Base-by-base conservation (phyloP, 2,329 filamentous ascomycete genomes). In the Trichoderma hamatum region DNA sequence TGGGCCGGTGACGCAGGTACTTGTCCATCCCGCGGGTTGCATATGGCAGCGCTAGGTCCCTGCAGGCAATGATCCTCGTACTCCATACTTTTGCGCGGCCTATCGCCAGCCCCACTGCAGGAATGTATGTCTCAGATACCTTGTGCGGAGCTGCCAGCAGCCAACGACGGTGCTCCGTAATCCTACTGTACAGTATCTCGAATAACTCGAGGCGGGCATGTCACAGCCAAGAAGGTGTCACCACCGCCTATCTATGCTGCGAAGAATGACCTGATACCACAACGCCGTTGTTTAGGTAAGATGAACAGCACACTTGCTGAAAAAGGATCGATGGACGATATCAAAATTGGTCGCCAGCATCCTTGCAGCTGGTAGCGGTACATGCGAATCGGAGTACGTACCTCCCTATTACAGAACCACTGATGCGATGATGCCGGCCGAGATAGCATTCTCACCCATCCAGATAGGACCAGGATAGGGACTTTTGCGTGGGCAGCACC, bases 51-150 rank as follows among this genome's bases (percentile, higher is more conserved):
- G 21, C 51, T 65, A 56, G 51, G 62, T 65, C 46, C 24, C 62
- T 65, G 62, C 62, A 65, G 51, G 51, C 36, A 9, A 65, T 43
- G 49, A 56, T 56, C 62, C n/a, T 43, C 62, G 62, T 65, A 65
- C 62, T 56, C 62, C 62, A 65, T 65, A 65, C 62, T 32, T 65
- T 46, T 10, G 24, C 51, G 60, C 60, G 19, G 16, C 6, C 36
- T 19, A 43, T 63, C 43, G 60, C 60, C 46, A 65, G 62, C 49
- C 30, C 32, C 7, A 43, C 2, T 2, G 34, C 14, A 14, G 34
- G 34, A 21, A 43, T 55, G 49, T 21, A 55, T 64, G 61, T 64
- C 61, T 64, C 61, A 55, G 51, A 64, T 13, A 43, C 39, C 39
- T 43, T n/a, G 39, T n/a, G 39, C 39, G 39, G 39, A 43, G 39